phyloP scores from a whole-genome alignment of 2,329 filamentous ascomycete species.

The Talaromyces sp. region DNA sequence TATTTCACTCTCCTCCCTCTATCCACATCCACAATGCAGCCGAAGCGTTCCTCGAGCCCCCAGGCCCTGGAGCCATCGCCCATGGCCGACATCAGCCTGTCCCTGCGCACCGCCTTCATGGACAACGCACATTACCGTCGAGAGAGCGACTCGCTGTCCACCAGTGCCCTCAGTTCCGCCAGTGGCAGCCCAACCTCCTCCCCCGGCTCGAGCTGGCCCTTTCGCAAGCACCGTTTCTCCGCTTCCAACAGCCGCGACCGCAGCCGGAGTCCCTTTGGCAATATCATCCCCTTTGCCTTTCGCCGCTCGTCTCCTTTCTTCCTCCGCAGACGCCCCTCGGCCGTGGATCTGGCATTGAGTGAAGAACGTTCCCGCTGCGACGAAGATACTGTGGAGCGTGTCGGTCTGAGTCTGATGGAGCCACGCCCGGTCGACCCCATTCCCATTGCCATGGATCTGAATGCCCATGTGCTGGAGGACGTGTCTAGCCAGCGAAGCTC shows the following conservation, averaged over 20 bases:
- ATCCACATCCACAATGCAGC: slow-evolving; percentile 8
- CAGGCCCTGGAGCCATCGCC: slow-evolving; percentile 18
- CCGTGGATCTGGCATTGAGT: slow-evolving; percentile 39
- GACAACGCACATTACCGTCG: slow-evolving; percentile 16
- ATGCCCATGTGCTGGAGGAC: slow-evolving; percentile 15
- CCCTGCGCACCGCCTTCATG: slow-evolving; percentile 27
- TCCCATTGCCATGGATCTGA: slow-evolving; percentile 21
- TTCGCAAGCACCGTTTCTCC: slow-evolving; percentile 21
- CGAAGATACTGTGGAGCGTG: slow-evolving; percentile 33
- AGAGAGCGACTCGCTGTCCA: slow-evolving; percentile 19
- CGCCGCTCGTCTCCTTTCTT: slow-evolving; percentile 24
- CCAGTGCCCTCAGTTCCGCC: slow-evolving; percentile 24
- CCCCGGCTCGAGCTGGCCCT: slow-evolving; percentile 23
- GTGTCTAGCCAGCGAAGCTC: slow-evolving; percentile 12
- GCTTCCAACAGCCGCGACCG: slow-evolving; percentile 19
- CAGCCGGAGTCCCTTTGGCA: slow-evolving; percentile 18
- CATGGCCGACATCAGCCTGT: slow-evolving; percentile 25
- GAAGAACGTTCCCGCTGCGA: slow-evolving; percentile 38
- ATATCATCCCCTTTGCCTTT: slow-evolving; percentile 19
- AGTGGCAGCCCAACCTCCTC: slow-evolving; percentile 26
- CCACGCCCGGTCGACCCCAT: slow-evolving; percentile 37
- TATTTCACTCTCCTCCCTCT: not conserved
- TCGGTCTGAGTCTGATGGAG: slow-evolving; percentile 40
- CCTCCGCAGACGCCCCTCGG: slow-evolving; percentile 38
- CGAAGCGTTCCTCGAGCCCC: slow-evolving; percentile 6